phyloP scores from a whole-genome alignment of 1,139 yeast species.

The Suhomyces terraborum region DNA sequence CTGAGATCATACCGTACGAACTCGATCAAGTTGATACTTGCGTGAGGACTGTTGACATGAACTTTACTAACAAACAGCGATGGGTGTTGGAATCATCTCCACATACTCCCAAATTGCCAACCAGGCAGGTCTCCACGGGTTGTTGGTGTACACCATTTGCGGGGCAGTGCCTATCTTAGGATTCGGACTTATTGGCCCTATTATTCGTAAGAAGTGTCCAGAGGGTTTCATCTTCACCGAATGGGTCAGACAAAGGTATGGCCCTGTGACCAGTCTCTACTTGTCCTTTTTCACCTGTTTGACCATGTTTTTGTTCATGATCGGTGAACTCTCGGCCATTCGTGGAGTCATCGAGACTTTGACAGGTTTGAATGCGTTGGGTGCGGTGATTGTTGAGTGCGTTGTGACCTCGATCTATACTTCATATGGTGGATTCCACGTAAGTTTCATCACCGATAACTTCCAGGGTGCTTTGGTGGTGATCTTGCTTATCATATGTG shows the following conservation, averaged over 20 bases:
- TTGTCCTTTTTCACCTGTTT: conserved; percentile 80
- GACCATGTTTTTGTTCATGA: conserved; percentile 86
- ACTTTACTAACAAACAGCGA: conserved; percentile 43
- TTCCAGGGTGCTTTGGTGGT: conserved; percentile 80
- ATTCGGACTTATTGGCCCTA: conserved; percentile 82
- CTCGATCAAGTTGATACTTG: conserved; percentile 90
- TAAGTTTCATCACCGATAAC: conserved; percentile 86
- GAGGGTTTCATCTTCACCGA: conserved; percentile 92
- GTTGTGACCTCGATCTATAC: conserved; percentile 87
- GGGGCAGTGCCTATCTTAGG: conserved; percentile 84
- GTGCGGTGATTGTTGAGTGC: conserved; percentile 84
- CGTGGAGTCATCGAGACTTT: conserved; percentile 73
- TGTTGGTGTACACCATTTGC: conserved; percentile 76
- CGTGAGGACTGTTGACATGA: conserved; percentile 64
- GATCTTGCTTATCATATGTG: conserved; percentile 65
- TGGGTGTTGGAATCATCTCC: conserved; percentile 88
- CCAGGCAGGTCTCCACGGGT: conserved; percentile 82
- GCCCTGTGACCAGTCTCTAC: conserved; percentile 69
- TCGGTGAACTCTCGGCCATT: conserved; percentile 82
- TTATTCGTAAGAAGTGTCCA: conserved; percentile 77
- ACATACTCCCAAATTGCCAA: conserved; percentile 89
- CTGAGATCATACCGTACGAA: conserved; percentile 78
- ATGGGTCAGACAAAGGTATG: conserved; percentile 87
- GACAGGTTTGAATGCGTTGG: conserved; percentile 78
- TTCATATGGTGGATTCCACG: conserved; percentile 84